Percentiles rank a stretch among this genome's conserved stretches.
Conservation (phyloP, 352 stramenopile species). For the Hyaloperonospora arabidopsidis region DNA sequence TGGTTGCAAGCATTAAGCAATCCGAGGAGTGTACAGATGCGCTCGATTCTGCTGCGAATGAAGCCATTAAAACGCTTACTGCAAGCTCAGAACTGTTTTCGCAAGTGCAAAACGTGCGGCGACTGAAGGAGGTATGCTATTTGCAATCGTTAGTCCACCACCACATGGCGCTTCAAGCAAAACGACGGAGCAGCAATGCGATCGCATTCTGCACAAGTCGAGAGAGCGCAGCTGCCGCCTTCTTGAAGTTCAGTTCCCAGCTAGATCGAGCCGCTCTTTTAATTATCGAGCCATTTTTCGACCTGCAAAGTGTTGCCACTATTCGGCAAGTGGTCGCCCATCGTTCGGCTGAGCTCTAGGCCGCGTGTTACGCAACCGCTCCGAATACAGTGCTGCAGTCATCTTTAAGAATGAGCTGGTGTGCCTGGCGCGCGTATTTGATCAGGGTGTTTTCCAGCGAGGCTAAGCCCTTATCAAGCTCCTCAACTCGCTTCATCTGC, state of each 20-base stretch:
- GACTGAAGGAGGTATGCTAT: slow-evolving; percentile 38
- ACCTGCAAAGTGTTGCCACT: slow-evolving; percentile 25
- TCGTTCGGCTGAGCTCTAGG: slow-evolving; percentile 1
- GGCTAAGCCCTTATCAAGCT: slow-evolving; percentile 10
- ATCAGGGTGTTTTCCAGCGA: slow-evolving; percentile 24
- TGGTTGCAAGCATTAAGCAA: slow-evolving; percentile 29
- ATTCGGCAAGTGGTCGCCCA: slow-evolving; percentile 23
- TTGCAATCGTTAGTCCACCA: slow-evolving; percentile 37
- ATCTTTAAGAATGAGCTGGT: slow-evolving; percentile 23
- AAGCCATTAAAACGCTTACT: slow-evolving; percentile 24
- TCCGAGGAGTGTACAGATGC: slow-evolving; percentile 16
- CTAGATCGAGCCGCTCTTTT: slow-evolving; percentile 24
- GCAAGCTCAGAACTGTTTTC: slow-evolving; percentile 30
- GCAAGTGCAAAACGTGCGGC: slow-evolving; percentile 28
- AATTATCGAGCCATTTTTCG: slow-evolving; percentile 28
- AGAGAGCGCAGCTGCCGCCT: slow-evolving; percentile 22
- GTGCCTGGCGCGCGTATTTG: slow-evolving; percentile 31
- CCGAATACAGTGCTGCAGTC: neutral
- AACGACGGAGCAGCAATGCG: slow-evolving; percentile 9
- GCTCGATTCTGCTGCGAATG: slow-evolving; percentile 1
- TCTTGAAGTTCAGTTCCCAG: slow-evolving; percentile 24
- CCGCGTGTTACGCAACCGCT: too few relatives aligned
- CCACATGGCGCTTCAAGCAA: slow-evolving; percentile 23
- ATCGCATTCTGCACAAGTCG: slow-evolving; percentile 11
- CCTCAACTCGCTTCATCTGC: slow-evolving; percentile 22